phyloP scores from a whole-genome alignment of 768 basidiomycete genomes.

The Galerina marginata region DNA sequence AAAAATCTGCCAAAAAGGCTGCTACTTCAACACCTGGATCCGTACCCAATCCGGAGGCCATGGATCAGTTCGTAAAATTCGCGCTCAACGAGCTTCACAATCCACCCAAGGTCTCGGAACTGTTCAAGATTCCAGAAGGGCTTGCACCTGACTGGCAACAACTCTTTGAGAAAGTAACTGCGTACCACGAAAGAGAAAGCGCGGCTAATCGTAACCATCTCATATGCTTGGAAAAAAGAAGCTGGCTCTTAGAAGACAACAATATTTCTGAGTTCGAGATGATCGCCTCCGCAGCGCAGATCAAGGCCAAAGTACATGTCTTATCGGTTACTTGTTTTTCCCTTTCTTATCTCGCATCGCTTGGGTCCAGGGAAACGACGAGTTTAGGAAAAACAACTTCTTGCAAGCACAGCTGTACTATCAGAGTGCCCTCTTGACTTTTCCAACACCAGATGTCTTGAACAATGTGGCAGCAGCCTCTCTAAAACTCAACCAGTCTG shows the following conservation, averaged over 20 bases:
- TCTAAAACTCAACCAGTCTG: background rate
- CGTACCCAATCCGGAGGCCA: background rate
- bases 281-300: slow-evolving; percentile 7
- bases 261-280: slow-evolving; percentile 16
- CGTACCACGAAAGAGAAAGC: slow-evolving; percentile 10
- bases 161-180: slow-evolving; percentile 12
- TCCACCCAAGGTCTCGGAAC: slow-evolving; percentile 3
- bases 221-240: slow-evolving; percentile 16
- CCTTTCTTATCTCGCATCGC: background rate
- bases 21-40: too few relatives aligned
- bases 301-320: slow-evolving; percentile 7
- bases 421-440: background rate
- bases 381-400: background rate
- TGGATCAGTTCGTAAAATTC: background rate
- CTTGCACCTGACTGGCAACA: slow-evolving; percentile 10
- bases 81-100: background rate
- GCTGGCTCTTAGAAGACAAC: slow-evolving; percentile 14
- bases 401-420: slow-evolving; percentile 1
- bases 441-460: slow-evolving; percentile 15
- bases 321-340: background rate
- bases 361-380: background rate
- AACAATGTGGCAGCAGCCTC: slow-evolving; percentile 11
- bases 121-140: slow-evolving; percentile 13
- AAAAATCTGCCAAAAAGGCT: too few relatives aligned
- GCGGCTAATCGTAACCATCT: slow-evolving; percentile 1